phyloP scores from a whole-genome alignment of 371 early-diverging fungal genomes.

The Capillidium rhysosporum region DNA sequence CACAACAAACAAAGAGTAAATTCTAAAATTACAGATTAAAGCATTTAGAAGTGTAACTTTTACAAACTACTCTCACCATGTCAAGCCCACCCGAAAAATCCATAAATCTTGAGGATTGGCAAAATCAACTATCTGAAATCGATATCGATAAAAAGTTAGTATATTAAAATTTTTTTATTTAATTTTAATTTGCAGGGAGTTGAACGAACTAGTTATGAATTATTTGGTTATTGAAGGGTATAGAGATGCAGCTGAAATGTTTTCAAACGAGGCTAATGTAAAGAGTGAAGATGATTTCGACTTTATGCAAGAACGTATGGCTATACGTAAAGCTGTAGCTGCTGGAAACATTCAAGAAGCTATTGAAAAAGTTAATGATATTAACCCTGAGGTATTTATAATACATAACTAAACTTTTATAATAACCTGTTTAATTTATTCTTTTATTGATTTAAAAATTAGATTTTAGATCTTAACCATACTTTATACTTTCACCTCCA shows the following conservation, averaged over 20 bases:
- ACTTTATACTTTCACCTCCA: constrained; percentile 83
- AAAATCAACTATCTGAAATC: neutral
- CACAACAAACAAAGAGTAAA: too few species aligned
- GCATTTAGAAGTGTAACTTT: too few species aligned
- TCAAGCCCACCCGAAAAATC: neutral
- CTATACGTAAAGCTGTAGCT: constrained; percentile 78
- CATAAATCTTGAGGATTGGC: neutral
- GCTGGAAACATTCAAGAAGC: constrained; percentile 79
- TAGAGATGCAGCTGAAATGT: constrained; percentile 93
- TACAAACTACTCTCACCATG: too few species aligned
- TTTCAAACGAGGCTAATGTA: constrained; percentile 65
- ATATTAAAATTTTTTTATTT: too few species aligned
- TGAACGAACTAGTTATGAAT: constrained; percentile 93
- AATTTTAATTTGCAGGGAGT: constrained; percentile 25
- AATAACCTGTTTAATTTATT: too few species aligned
- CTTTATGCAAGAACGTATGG: constrained; percentile 86
- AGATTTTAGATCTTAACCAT: constrained; percentile 92
- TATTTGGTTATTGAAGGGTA: constrained; percentile 95
- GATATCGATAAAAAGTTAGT: neutral
- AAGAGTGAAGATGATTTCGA: constrained; percentile 56
- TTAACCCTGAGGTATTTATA: constrained; percentile 88
- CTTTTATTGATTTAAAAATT: neutral
- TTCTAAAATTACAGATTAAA: too few species aligned
- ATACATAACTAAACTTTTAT: neutral
- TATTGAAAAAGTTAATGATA: constrained; percentile 84